Evolutionary conservation across 495 filamentous ascomycete genomes (phyloP).

Genomic region (Penicillium salamii): DNA sequence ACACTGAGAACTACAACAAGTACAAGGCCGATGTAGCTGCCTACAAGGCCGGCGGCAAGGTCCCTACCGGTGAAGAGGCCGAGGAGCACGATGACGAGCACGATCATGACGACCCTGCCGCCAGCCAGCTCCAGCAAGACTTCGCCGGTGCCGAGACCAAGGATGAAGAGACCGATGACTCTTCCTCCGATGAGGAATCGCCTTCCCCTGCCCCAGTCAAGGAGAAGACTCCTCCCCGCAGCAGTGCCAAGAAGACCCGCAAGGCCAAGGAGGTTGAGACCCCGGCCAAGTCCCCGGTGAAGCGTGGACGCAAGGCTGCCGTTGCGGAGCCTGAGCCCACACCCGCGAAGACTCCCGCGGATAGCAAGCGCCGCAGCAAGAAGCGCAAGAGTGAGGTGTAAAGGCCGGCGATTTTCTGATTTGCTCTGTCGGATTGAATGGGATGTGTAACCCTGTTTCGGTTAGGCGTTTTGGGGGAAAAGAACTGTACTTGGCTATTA

Average conservation of each 20-base stretch:
- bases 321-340: slow-evolving; percentile 33
- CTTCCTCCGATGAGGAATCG: slow-evolving; percentile 45
- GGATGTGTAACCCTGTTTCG: slow-evolving; percentile 4
- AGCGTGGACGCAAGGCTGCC: slow-evolving; percentile 46
- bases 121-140: slow-evolving; percentile 54
- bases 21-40: slow-evolving; percentile 71
- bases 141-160: slow-evolving; percentile 47
- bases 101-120: slow-evolving; percentile 54
- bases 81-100: slow-evolving; percentile 45
- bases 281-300: slow-evolving; percentile 30
- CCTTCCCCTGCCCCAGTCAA: slow-evolving; percentile 40
- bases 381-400: slow-evolving; percentile 64
- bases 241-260: slow-evolving; percentile 48
- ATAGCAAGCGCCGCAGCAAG: slow-evolving; percentile 56
- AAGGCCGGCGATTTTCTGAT: slow-evolving; percentile 10
- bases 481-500: not conserved
- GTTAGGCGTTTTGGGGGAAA: slow-evolving; percentile 4
- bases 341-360: slow-evolving; percentile 31
- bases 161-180: slow-evolving; percentile 34
- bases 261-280: slow-evolving; percentile 44
- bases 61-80: slow-evolving; percentile 14
- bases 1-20: slow-evolving; percentile 69
- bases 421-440: slow-evolving; percentile 1
- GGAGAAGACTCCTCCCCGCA: slow-evolving; percentile 54
- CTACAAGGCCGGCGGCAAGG: slow-evolving; percentile 54